Evolutionary conservation across 169 alveolate species (phyloP).

Genomic region (Babesia ovata): DNA sequence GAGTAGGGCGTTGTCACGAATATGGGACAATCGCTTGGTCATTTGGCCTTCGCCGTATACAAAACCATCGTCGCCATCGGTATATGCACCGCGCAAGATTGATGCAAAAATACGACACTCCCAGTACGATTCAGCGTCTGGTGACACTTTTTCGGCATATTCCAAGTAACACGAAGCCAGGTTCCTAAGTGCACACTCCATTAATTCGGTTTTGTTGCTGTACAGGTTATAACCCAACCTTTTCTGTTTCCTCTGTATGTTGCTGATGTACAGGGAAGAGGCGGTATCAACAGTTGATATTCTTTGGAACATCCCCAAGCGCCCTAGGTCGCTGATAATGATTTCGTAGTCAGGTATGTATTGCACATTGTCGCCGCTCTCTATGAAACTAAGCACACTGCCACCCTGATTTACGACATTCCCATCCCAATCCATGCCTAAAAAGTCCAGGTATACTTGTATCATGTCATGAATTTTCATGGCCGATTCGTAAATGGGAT

Average conservation of each 20-base stretch:
- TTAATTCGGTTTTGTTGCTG: slow-evolving; percentile 1
- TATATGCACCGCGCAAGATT: not conserved
- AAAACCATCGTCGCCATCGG: not conserved
- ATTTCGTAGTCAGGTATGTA: slow-evolving; percentile 6
- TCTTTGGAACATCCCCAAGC: slow-evolving; percentile 16
- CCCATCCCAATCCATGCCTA: slow-evolving; percentile 41
- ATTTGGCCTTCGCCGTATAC: not conserved
- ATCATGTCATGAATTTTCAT: slow-evolving; percentile 14
- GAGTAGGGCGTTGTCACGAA: not conserved
- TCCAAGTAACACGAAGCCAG: not conserved
- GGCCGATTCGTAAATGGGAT: slow-evolving; percentile 2
- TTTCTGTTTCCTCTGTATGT: not conserved
- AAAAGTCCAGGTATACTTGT: slow-evolving; percentile 9
- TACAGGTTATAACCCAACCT: slow-evolving; percentile 1
- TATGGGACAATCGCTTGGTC: not conserved
- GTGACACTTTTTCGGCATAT: not conserved
- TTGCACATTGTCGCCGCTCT: not conserved
- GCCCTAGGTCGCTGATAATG: not conserved
- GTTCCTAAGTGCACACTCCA: slow-evolving; percentile 16
- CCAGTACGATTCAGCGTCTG: slow-evolving; percentile 16
- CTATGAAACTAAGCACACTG: not conserved
- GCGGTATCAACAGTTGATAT: slow-evolving; percentile 6
- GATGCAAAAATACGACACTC: slow-evolving; percentile 3
- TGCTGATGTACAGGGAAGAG: not conserved
- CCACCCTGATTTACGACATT: not conserved